These are phyloP conservation scores for Marasmius sp. DNA, from an alignment of 1,284 basidiomycete genomes.

Conservation along the genomic window DNA sequence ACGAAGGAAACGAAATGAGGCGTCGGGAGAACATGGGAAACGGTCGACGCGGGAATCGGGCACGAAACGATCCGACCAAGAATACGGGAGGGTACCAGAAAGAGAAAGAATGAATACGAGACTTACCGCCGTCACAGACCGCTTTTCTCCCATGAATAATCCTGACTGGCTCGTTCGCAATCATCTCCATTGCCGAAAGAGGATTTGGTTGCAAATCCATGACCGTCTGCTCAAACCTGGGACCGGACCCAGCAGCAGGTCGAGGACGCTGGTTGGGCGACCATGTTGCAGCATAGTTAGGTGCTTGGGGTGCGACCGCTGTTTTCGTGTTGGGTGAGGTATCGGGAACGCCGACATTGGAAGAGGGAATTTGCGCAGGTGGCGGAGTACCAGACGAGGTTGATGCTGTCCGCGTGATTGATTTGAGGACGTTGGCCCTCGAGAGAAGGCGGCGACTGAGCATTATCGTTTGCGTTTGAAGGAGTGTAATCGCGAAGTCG, in stretches of 20 bases:
- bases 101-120: neutral
- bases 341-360: neutral
- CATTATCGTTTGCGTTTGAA: conserved; percentile 6
- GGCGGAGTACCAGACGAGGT: conserved; percentile 1
- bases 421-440: neutral
- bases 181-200: conserved; percentile 89
- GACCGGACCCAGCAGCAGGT: conserved; percentile 53
- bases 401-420: conserved; percentile 11
- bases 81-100: neutral
- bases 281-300: conserved; percentile 79
- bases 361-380: too few species aligned
- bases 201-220: conserved; percentile 88
- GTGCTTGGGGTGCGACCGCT: conserved; percentile 59
- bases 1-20: neutral
- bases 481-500: neutral
- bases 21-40: too few species aligned
- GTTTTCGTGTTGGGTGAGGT: conserved; percentile 4
- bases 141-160: conserved; percentile 82
- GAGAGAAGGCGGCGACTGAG: conserved; percentile 8
- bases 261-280: conserved; percentile 71
- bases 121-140: conserved; percentile 90
- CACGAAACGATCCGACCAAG: neutral
- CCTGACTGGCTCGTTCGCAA: conserved; percentile 83
- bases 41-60: too few species aligned
- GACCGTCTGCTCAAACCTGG: conserved; percentile 90